Percentiles rank a stretch among this genome's conserved stretches.
Evolutionary conservation across 176 grass and related monocot species (phyloP).

Genomic region (Raddia guianensis): DNA sequence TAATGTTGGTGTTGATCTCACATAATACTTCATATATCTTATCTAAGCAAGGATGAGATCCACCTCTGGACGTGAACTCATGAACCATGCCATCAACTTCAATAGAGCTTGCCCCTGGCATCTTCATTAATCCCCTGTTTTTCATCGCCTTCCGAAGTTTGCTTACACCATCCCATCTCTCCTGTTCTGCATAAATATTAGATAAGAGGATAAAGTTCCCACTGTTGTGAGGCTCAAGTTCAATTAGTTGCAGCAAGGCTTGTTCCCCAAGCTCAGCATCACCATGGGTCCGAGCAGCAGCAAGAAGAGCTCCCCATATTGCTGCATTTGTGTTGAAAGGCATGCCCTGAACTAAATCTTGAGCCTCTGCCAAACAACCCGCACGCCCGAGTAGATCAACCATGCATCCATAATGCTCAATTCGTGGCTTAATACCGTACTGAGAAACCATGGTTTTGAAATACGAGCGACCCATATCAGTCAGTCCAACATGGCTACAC

Average conservation of each 20-base stretch:
- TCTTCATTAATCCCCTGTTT: conserved; percentile 61
- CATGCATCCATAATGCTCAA: conserved; percentile 88
- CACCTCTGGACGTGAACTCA: conserved; percentile 81
- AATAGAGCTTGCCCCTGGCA: conserved; percentile 78
- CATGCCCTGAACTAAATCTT: conserved; percentile 63
- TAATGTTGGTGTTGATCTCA: conserved; percentile 57
- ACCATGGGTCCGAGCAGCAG: conserved; percentile 67
- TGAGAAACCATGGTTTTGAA: conserved; percentile 59
- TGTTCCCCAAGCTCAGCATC: conserved; percentile 69
- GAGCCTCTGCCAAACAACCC: conserved; percentile 61
- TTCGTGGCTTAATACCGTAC: conserved; percentile 58
- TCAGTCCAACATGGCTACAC: conserved; percentile 60
- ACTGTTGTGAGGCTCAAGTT: conserved; percentile 73
- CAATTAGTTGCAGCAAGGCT: conserved; percentile 69
- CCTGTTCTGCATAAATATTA: conserved; percentile 71
- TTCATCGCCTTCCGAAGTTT: conserved; percentile 72
- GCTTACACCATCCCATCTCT: conserved; percentile 67
- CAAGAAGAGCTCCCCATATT: conserved; percentile 85
- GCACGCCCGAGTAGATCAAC: conserved; percentile 71
- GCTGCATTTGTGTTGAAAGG: conserved; percentile 79
- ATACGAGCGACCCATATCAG: conserved; percentile 64
- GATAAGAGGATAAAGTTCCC: conserved; percentile 79
- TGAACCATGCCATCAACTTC: conserved; percentile 74
- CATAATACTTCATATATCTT: conserved; percentile 58
- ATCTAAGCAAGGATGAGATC: conserved; percentile 72